A percentile compares a stretch with the other conserved stretches of the same genome.
Conservation (phyloP, 768 basidiomycete genomes). For the Clitopilus passeckerianus region DNA sequence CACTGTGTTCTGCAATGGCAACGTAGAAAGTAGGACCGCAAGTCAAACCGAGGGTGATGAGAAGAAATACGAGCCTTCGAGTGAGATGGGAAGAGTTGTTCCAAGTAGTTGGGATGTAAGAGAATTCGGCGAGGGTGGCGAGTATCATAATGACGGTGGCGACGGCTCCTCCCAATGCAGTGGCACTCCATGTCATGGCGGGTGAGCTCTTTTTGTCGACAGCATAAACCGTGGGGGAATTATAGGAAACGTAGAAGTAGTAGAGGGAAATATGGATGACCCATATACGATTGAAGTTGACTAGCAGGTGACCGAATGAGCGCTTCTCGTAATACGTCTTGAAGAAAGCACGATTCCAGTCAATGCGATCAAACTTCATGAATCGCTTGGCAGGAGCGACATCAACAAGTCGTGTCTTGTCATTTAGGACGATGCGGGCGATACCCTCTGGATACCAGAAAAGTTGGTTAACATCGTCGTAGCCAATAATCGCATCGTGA, state of each 20-base stretch:
- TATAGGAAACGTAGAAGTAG: slow-evolving; percentile 96
- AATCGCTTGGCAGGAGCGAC: slow-evolving; percentile 88
- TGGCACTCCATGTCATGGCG: slow-evolving; percentile 88
- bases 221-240: slow-evolving; percentile 83
- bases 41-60: slow-evolving; percentile 87
- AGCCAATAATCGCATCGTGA: slow-evolving; percentile 93
- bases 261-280: slow-evolving; percentile 93
- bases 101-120: slow-evolving; percentile 98
- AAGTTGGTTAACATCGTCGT: slow-evolving; percentile 97
- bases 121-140: slow-evolving; percentile 93
- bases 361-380: slow-evolving; percentile 95
- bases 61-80: slow-evolving; percentile 83
- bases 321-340: slow-evolving; percentile 99
- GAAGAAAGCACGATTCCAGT: slow-evolving; percentile 97
- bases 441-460: slow-evolving; percentile 99
- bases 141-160: slow-evolving; percentile 95
- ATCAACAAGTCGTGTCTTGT: slow-evolving; percentile 92
- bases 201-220: slow-evolving; percentile 49
- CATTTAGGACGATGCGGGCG: slow-evolving; percentile 79
- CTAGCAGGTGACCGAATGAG: slow-evolving; percentile 91
- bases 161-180: slow-evolving; percentile 91
- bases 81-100: slow-evolving; percentile 96
- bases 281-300: slow-evolving; percentile 99
- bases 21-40: slow-evolving; percentile 94
- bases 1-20: slow-evolving; percentile 68